phyloP scores from a whole-genome alignment of 768 basidiomycete genomes.

The Amanita jacksonii region DNA sequence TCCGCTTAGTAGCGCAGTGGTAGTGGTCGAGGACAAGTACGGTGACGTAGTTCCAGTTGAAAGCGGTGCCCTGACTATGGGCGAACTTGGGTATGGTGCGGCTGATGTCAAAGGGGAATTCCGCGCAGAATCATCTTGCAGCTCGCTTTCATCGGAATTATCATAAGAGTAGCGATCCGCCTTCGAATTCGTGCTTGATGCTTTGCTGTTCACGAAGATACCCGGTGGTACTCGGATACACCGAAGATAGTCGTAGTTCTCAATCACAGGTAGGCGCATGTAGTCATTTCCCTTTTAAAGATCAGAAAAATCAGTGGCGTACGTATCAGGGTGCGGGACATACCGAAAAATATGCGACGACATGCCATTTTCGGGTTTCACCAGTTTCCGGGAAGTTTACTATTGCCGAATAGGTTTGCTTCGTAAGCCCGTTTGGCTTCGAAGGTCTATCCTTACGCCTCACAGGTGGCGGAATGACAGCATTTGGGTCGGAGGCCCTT shows the following conservation, averaged over 20 bases:
- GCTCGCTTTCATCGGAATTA: conserved; percentile 38
- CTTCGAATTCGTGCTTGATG: conserved; percentile 28
- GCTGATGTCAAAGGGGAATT: conserved; percentile 12
- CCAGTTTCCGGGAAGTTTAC: conserved; percentile 53
- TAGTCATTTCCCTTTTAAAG: conserved; percentile 54
- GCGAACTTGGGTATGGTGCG: conserved; percentile 13
- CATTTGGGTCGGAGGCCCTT: conserved; percentile 52
- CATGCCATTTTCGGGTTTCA: conserved; percentile 68
- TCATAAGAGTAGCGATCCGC: conserved; percentile 34
- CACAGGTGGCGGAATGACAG: conserved; percentile 46
- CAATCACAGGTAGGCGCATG: conserved; percentile 57
- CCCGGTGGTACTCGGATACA: conserved; percentile 58
- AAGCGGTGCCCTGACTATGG: conserved; percentile 12
- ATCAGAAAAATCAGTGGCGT: background rate
- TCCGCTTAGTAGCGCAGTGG: conserved; percentile 5
- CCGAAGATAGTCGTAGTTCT: conserved; percentile 66
- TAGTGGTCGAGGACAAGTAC: conserved; percentile 7
- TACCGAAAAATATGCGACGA: conserved; percentile 70
- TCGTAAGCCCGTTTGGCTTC: conserved; percentile 74
- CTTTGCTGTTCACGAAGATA: conserved; percentile 65
- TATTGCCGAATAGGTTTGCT: conserved; percentile 77
- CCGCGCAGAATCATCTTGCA: conserved; percentile 21
- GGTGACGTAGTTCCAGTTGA: conserved; percentile 8
- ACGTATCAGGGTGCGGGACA: background rate
- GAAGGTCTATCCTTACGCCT: conserved; percentile 71